Percentiles rank a stretch among this genome's conserved stretches.
Conservation (phyloP, 441 rosid genomes). For the Mallotus japonicus region DNA sequence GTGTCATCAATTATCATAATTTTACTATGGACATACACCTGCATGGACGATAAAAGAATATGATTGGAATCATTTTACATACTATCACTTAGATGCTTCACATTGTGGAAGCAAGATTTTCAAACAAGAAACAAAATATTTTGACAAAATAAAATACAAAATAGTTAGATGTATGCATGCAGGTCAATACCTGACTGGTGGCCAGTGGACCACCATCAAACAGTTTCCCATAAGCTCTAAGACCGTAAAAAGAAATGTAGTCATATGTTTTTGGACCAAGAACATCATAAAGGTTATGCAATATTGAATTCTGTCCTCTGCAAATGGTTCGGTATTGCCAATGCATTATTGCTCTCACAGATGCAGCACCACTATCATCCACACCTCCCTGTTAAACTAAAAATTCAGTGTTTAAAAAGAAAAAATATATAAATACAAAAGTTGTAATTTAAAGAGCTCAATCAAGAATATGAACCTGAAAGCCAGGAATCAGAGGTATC, state of each 20-base stretch:
- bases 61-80: slow-evolving; percentile 7
- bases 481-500: slow-evolving; percentile 96
- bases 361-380: slow-evolving; percentile 97
- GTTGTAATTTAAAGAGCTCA: slow-evolving; percentile 21
- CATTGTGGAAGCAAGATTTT: slow-evolving; percentile 5
- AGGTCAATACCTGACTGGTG: slow-evolving; percentile 77
- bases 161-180: slow-evolving; percentile 5
- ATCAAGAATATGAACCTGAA: slow-evolving; percentile 61
- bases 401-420: slow-evolving; percentile 10
- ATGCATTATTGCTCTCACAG: slow-evolving; percentile 99
- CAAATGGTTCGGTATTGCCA: slow-evolving; percentile 98
- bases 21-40: slow-evolving; percentile 98
- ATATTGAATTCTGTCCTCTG: slow-evolving; percentile 84
- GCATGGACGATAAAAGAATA: slow-evolving; percentile 21
- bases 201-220: slow-evolving; percentile 86
- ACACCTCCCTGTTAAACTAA: slow-evolving; percentile 76
- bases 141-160: neutral
- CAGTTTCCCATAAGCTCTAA: slow-evolving; percentile 82
- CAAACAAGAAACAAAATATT: neutral
- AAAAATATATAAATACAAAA: slow-evolving; percentile 1
- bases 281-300: slow-evolving; percentile 68
- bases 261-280: slow-evolving; percentile 77
- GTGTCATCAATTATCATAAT: slow-evolving; percentile 88
- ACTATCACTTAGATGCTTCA: neutral
- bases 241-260: slow-evolving; percentile 95